A percentile compares a stretch with the other conserved stretches of the same genome.
Conservation (phyloP, 805 yeast genomes). For the Nakazawaea laoshanensis region DNA sequence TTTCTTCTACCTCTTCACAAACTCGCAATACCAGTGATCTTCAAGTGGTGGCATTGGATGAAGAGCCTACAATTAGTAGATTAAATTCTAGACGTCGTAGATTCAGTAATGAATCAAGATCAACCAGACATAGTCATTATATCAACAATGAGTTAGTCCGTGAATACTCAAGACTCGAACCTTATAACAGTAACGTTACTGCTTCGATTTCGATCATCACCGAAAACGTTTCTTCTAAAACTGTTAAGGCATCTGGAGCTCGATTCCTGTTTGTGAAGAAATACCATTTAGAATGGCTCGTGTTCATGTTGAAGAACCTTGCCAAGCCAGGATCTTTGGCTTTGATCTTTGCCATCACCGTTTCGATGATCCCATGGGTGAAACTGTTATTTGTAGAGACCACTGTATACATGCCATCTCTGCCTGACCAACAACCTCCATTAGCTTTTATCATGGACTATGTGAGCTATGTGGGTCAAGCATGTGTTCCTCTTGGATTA, state of each 20-base stretch:
- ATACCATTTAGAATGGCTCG: constrained; percentile 19
- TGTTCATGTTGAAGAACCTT: constrained; percentile 34
- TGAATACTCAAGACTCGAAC: constrained; percentile 26
- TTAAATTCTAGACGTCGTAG: constrained; percentile 2
- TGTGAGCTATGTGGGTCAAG: constrained; percentile 38
- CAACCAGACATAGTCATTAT: constrained; percentile 6
- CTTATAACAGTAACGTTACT: constrained; percentile 21
- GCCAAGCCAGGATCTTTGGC: constrained; percentile 40
- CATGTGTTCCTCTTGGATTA: constrained; percentile 50
- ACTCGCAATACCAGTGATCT: constrained; percentile 1
- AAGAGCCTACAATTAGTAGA: background rate
- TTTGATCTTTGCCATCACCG: constrained; percentile 32
- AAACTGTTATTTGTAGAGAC: constrained; percentile 34
- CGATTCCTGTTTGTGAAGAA: constrained; percentile 18
- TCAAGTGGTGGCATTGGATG: constrained; percentile 6
- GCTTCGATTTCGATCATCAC: constrained; percentile 21
- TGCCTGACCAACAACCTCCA: constrained; percentile 47
- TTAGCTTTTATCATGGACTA: constrained; percentile 44
- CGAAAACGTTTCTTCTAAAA: constrained; percentile 21
- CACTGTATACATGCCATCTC: constrained; percentile 20
- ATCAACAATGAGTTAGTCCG: constrained; percentile 14
- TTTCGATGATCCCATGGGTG: constrained; percentile 48
- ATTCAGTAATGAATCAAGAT: constrained; percentile 5
- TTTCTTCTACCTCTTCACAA: constrained; percentile 6
- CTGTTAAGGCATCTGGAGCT: constrained; percentile 17